phyloP scores from a whole-genome alignment of 2,329 filamentous ascomycete species.

The Aspergillus floridensis region DNA sequence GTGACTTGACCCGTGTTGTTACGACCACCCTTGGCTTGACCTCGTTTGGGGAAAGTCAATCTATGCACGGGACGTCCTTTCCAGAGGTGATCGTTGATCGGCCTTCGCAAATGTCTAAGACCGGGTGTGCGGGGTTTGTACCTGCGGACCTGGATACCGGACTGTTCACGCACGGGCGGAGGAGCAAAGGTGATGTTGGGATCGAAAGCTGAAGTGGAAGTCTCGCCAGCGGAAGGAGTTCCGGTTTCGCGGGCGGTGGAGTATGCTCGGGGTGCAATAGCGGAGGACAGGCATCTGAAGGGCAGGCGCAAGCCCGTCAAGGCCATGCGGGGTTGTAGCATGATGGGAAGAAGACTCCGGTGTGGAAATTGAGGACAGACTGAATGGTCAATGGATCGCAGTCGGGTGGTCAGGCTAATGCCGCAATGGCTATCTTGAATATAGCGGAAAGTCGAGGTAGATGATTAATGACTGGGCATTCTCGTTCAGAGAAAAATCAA shows the following conservation, averaged over 20 bases:
- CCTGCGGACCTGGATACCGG: slow-evolving; percentile 62
- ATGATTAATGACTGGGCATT: slow-evolving; percentile 16
- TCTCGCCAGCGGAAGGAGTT: slow-evolving; percentile 25
- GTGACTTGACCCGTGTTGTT: slow-evolving; percentile 85
- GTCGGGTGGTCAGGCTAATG: slow-evolving; percentile 6
- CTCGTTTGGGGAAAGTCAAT: slow-evolving; percentile 88
- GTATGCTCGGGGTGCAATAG: slow-evolving; percentile 50
- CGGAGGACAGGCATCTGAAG: slow-evolving; percentile 46
- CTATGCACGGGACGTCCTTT: slow-evolving; percentile 80
- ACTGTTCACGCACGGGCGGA: slow-evolving; percentile 43
- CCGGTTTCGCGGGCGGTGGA: slow-evolving; percentile 47
- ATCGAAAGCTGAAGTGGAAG: slow-evolving; percentile 38
- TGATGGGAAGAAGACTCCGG: slow-evolving; percentile 32
- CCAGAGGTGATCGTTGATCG: slow-evolving; percentile 95
- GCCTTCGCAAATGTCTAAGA: slow-evolving; percentile 83
- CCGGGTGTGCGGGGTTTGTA: slow-evolving; percentile 94
- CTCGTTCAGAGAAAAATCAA: slow-evolving; percentile 2
- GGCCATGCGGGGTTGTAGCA: slow-evolving; percentile 67
- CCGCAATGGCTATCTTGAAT: not conserved
- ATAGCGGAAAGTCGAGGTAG: not conserved
- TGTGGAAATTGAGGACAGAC: not conserved
- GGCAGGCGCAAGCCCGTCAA: slow-evolving; percentile 51
- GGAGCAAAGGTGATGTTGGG: slow-evolving; percentile 44
- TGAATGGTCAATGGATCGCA: slow-evolving; percentile 7
- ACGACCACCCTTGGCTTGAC: slow-evolving; percentile 86